These are phyloP conservation scores for Rosellinia necatrix DNA, from an alignment of 2,329 filamentous ascomycete species.

Conservation along the genomic window DNA sequence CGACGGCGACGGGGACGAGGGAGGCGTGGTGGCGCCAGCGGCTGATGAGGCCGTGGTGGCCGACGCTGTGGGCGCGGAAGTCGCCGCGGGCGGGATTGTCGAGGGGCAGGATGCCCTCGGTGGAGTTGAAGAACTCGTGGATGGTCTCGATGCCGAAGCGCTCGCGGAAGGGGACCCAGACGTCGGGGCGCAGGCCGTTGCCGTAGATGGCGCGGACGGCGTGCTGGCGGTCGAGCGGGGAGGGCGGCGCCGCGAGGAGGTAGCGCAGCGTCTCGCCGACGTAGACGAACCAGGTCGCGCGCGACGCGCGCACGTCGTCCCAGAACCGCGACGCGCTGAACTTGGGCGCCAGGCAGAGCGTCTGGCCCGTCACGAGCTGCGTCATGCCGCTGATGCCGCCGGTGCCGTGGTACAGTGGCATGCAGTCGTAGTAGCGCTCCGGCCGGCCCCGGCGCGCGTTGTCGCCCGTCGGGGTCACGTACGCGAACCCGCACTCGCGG, in stretches of 20 bases:
- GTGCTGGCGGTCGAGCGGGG: constrained; percentile 64
- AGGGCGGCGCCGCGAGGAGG: constrained; percentile 68
- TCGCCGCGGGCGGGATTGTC: constrained; percentile 65
- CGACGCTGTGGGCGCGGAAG: constrained; percentile 67
- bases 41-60: constrained; percentile 69
- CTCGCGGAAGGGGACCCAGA: constrained; percentile 68
- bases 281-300: constrained; percentile 74
- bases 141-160: constrained; percentile 67
- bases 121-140: constrained; percentile 78
- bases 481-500: constrained; percentile 37
- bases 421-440: constrained; percentile 75
- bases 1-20: constrained; percentile 70
- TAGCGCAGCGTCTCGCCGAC: constrained; percentile 80
- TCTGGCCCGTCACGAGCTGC: constrained; percentile 57
- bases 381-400: constrained; percentile 64
- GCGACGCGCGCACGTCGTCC: constrained; percentile 69
- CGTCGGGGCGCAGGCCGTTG: constrained; percentile 70
- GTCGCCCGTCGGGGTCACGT: constrained; percentile 39
- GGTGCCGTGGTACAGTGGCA: constrained; percentile 79
- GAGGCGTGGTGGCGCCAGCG: constrained; percentile 57
- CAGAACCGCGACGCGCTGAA: constrained; percentile 75
- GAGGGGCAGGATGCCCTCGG: constrained; percentile 70
- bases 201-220: constrained; percentile 64
- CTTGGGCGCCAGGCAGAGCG: constrained; percentile 65
- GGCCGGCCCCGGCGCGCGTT: constrained; percentile 19